A percentile compares a stretch with the other conserved stretches of the same genome.
Conservation (phyloP, 225 moss, liverwort and hornwort species). For the Marchantia paleacea region DNA sequence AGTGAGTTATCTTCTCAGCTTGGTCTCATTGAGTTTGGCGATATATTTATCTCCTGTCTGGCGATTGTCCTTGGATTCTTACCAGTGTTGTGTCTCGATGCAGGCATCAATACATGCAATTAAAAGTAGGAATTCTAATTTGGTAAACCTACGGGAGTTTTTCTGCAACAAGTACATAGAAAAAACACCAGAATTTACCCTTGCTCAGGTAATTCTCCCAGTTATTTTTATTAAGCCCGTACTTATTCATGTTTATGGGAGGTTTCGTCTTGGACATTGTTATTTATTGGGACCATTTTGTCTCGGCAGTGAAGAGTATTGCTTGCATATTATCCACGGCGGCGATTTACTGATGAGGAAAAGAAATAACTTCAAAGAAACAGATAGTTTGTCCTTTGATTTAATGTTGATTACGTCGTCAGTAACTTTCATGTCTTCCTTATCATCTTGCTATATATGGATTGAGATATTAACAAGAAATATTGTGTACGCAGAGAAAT, state of each 20-base stretch:
- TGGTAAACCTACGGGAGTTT: constrained; percentile 84
- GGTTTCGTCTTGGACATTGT: no score
- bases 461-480: no score
- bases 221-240: neutral
- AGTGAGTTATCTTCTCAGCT: constrained; percentile 38
- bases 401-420: no score
- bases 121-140: constrained; percentile 90
- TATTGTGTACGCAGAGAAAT: constrained; percentile 61
- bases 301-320: no score
- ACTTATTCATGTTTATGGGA: no score
- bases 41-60: neutral
- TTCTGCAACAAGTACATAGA: constrained; percentile 95
- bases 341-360: no score
- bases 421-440: no score
- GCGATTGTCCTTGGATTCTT: neutral
- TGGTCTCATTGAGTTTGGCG: neutral
- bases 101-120: constrained; percentile 99
- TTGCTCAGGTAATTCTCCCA: constrained; percentile 66
- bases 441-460: no score
- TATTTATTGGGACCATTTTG: no score
- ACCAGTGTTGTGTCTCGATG: constrained; percentile 7
- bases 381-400: no score
- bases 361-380: no score
- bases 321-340: no score
- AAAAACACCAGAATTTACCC: constrained; percentile 80